phyloP scores from a whole-genome alignment of 148 eudicot species.

The Hydrangea macrophylla region DNA sequence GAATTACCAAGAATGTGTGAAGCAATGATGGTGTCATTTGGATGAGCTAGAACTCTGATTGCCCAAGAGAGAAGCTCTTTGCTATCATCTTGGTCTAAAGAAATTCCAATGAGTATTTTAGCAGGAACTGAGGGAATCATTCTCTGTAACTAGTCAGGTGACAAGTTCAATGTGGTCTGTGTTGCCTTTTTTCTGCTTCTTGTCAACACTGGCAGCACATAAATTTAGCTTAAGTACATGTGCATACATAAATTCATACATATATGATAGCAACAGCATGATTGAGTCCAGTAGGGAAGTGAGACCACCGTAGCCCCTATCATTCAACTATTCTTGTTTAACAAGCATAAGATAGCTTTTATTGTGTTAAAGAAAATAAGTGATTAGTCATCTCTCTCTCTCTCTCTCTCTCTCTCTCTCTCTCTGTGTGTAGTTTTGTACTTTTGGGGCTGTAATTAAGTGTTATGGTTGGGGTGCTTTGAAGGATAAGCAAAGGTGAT shows the following conservation, averaged over 20 bases:
- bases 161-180: neutral
- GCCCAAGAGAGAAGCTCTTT: slow-evolving; percentile 63
- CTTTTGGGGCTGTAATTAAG: slow-evolving; percentile 26
- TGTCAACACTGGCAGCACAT: slow-evolving; percentile 1
- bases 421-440: neutral
- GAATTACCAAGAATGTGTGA: slow-evolving; percentile 72
- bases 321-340: slow-evolving; percentile 46
- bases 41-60: slow-evolving; percentile 47
- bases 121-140: slow-evolving; percentile 40
- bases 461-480: slow-evolving; percentile 60
- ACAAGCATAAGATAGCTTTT: slow-evolving; percentile 51
- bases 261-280: slow-evolving; percentile 23
- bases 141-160: neutral
- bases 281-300: slow-evolving; percentile 35
- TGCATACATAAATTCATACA: slow-evolving; percentile 7
- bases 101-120: slow-evolving; percentile 60
- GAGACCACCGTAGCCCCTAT: slow-evolving; percentile 34
- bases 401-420: too few species aligned
- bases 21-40: slow-evolving; percentile 66
- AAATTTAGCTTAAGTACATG: slow-evolving; percentile 27
- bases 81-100: slow-evolving; percentile 46
- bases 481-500: slow-evolving; percentile 80
- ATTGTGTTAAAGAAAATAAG: slow-evolving; percentile 7
- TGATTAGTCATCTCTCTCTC: slow-evolving; percentile 10
- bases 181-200: too few species aligned